These are phyloP conservation scores for Alternaria consortialis DNA, from an alignment of 2,329 filamentous ascomycete genomes.

Conservation along the genomic window DNA sequence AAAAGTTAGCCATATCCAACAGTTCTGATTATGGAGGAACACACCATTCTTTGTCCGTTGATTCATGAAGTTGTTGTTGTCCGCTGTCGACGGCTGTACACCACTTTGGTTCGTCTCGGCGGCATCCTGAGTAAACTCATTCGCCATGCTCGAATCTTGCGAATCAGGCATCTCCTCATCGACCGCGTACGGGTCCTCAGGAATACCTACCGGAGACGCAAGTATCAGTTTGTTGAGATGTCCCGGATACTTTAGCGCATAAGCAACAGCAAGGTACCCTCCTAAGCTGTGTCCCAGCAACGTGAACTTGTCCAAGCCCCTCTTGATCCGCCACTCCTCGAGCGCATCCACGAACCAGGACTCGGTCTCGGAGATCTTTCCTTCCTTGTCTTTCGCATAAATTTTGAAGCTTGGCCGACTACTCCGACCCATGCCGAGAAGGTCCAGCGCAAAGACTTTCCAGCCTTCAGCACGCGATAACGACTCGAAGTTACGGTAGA, in stretches of 20 bases:
- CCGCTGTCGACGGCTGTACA: conserved; percentile 69
- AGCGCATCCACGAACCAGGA: conserved; percentile 95
- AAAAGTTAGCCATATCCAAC: background rate
- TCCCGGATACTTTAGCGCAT: conserved; percentile 95
- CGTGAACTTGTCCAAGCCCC: conserved; percentile 92
- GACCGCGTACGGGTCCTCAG: conserved; percentile 91
- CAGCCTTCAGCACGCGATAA: conserved; percentile 81
- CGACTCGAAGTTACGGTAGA: conserved; percentile 97
- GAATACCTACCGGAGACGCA: conserved; percentile 91
- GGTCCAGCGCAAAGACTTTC: conserved; percentile 91
- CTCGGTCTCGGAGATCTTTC: conserved; percentile 87
- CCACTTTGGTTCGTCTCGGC: conserved; percentile 70
- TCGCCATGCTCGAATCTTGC: conserved; percentile 73
- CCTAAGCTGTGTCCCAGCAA: conserved; percentile 92
- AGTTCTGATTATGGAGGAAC: background rate
- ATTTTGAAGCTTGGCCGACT: conserved; percentile 85
- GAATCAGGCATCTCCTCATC: conserved; percentile 81
- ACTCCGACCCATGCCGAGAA: conserved; percentile 94
- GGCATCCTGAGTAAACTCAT: conserved; percentile 83
- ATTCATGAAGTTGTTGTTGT: conserved; percentile 66
- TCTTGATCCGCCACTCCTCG: conserved; percentile 91
- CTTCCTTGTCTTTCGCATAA: conserved; percentile 79
- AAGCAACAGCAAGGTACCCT: conserved; percentile 93
- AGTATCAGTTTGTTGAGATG: conserved; percentile 95
- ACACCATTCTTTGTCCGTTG: conserved; percentile 51